phyloP scores from a whole-genome alignment of 352 stramenopile species.

The Phytophthora crassamura region DNA sequence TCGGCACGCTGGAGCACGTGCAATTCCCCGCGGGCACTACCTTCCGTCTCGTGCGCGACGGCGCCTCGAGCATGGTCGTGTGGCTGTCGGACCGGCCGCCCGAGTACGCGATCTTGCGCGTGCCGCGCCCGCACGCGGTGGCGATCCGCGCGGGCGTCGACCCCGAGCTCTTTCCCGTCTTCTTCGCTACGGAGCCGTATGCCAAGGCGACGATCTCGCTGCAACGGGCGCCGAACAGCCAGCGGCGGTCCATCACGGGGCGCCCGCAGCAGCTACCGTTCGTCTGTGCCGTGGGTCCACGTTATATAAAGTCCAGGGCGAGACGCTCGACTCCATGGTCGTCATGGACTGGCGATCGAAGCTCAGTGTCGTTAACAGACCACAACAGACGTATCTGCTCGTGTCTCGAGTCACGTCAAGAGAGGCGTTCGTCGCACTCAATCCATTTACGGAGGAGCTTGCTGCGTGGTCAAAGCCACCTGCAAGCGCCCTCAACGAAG shows the following conservation, averaged over 20 bases:
- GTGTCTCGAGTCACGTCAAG: too few relatives aligned
- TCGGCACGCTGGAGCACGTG: background rate
- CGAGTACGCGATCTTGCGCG: too few relatives aligned
- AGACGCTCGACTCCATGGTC: constrained; percentile 25
- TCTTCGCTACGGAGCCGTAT: background rate
- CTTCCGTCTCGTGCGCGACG: constrained; percentile 13
- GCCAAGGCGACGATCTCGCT: background rate
- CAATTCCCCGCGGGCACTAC: background rate
- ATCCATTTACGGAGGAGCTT: too few relatives aligned
- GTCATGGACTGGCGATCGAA: background rate
- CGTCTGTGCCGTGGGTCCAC: constrained; percentile 6
- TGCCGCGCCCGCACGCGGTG: too few relatives aligned
- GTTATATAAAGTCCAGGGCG: constrained; percentile 32
- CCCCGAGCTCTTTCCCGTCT: background rate
- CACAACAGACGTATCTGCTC: too few relatives aligned
- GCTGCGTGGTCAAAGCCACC: too few relatives aligned
- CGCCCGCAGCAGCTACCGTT: constrained; percentile 2
- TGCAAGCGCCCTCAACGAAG: too few relatives aligned
- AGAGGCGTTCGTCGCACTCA: too few relatives aligned
- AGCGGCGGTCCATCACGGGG: constrained; percentile 2
- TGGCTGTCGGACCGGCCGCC: background rate
- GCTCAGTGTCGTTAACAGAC: too few relatives aligned
- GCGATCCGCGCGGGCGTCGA: too few relatives aligned
- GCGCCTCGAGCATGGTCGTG: background rate
- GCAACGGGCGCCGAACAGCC: background rate